These are phyloP conservation scores for Neurospora sp. DNA, from an alignment of 495 filamentous ascomycete genomes.

Conservation along the genomic window DNA sequence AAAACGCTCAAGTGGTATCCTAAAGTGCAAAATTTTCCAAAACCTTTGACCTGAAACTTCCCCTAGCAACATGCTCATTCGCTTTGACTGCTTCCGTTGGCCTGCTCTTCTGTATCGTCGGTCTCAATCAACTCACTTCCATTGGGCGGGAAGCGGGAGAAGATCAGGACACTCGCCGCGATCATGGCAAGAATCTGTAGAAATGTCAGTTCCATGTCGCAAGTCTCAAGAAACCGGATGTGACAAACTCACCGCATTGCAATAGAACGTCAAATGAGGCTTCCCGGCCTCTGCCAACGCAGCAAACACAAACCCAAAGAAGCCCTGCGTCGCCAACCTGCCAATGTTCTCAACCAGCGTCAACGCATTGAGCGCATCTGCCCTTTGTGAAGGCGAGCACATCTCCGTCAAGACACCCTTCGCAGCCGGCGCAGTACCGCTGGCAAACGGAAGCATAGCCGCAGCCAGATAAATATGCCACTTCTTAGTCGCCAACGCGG, in stretches of 20 bases:
- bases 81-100: not conserved
- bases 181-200: constrained; percentile 33
- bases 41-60: not conserved
- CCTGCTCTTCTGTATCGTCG: constrained; percentile 11
- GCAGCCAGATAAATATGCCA: constrained; percentile 48
- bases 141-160: constrained; percentile 36
- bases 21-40: not conserved
- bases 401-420: constrained; percentile 50
- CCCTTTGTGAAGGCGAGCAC: constrained; percentile 33
- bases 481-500: constrained; percentile 36
- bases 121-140: constrained; percentile 31
- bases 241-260: constrained; percentile 38
- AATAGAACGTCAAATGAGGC: constrained; percentile 41
- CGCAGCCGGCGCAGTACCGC: constrained; percentile 43
- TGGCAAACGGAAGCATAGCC: constrained; percentile 42
- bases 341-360: constrained; percentile 47
- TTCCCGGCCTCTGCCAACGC: constrained; percentile 37
- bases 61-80: not conserved
- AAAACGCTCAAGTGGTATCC: not conserved
- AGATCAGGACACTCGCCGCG: constrained; percentile 34
- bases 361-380: constrained; percentile 46
- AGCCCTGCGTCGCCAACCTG: constrained; percentile 36
- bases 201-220: not conserved
- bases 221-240: not conserved
- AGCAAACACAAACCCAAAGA: constrained; percentile 46